phyloP scores from a whole-genome alignment of 495 filamentous ascomycete genomes.

The Pseudevernia furfuracea region DNA sequence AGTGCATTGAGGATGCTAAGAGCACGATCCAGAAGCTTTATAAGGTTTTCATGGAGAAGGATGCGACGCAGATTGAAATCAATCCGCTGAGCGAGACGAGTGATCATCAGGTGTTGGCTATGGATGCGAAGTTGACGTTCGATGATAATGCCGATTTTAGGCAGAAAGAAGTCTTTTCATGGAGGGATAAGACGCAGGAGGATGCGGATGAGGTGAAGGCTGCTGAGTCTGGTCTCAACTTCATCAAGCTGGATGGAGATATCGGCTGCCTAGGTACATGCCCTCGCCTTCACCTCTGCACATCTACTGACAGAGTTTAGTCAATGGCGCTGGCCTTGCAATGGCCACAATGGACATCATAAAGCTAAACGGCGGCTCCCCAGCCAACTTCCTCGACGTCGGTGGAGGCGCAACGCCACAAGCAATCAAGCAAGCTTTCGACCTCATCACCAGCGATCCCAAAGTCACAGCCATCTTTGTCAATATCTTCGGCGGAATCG shows the following conservation, averaged over 20 bases:
- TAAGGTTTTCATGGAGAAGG: slow-evolving; percentile 95
- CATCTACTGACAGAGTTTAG: slow-evolving; percentile 34
- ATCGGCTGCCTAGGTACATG: slow-evolving; percentile 77
- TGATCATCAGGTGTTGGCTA: slow-evolving; percentile 94
- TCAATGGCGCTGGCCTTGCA: slow-evolving; percentile 96
- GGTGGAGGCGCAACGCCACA: slow-evolving; percentile 94
- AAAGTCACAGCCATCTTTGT: slow-evolving; percentile 99
- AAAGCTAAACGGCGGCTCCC: slow-evolving; percentile 94
- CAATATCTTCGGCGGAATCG: slow-evolving; percentile 99
- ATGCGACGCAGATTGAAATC: slow-evolving; percentile 98
- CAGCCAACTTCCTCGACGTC: slow-evolving; percentile 98
- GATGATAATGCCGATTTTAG: slow-evolving; percentile 98
- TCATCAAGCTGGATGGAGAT: slow-evolving; percentile 99
- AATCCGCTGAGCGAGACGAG: slow-evolving; percentile 96
- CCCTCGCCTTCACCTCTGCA: not conserved
- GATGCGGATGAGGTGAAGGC: slow-evolving; percentile 96
- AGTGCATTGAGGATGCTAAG: slow-evolving; percentile 90
- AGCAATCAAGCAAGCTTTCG: slow-evolving; percentile 94
- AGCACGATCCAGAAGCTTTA: slow-evolving; percentile 97
- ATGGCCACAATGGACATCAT: slow-evolving; percentile 99
- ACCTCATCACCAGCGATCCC: slow-evolving; percentile 94
- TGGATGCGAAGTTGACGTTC: slow-evolving; percentile 97
- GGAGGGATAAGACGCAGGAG: slow-evolving; percentile 91
- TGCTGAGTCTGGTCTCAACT: slow-evolving; percentile 86
- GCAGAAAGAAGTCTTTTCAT: slow-evolving; percentile 89